phyloP scores from a whole-genome alignment of 2,329 filamentous ascomycete genomes.

The Exophiala sp. region DNA sequence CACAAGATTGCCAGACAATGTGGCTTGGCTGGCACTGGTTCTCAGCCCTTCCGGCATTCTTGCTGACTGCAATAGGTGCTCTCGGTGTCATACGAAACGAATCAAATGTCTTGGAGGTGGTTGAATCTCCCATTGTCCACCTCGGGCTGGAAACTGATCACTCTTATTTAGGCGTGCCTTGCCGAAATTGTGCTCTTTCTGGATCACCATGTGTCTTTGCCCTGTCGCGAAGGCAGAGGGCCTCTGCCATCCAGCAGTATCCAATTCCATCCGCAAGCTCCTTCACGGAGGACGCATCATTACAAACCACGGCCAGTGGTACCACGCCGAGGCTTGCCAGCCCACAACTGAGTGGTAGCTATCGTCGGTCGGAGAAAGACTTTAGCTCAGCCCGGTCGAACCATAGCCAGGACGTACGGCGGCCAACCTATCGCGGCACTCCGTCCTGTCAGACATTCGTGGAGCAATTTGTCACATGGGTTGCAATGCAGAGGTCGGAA shows the following conservation, averaged over 20 bases:
- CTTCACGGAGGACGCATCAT: background rate
- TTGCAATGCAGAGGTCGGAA: conserved; percentile 9
- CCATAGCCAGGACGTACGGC: conserved; percentile 8
- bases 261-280: background rate
- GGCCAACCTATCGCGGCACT: conserved; percentile 11
- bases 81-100: conserved; percentile 18
- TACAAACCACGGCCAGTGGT: background rate
- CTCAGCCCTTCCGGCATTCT: too few species aligned
- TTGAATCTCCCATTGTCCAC: background rate
- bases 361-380: conserved; percentile 18
- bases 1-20: too few species aligned
- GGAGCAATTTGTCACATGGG: conserved; percentile 14
- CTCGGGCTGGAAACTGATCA: background rate
- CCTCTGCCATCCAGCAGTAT: conserved; percentile 7
- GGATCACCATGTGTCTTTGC: conserved; percentile 13
- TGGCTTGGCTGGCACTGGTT: too few species aligned
- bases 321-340: background rate
- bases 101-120: conserved; percentile 17
- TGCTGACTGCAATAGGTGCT: conserved; percentile 5
- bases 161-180: conserved; percentile 5
- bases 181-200: conserved; percentile 15
- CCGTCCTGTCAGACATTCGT: conserved; percentile 14
- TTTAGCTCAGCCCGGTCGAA: conserved; percentile 24
- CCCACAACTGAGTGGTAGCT: conserved; percentile 1
- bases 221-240: conserved; percentile 4